These are phyloP conservation scores for Hysterangium stoloniferum DNA, from an alignment of 768 basidiomycete species.

Conservation along the genomic window DNA sequence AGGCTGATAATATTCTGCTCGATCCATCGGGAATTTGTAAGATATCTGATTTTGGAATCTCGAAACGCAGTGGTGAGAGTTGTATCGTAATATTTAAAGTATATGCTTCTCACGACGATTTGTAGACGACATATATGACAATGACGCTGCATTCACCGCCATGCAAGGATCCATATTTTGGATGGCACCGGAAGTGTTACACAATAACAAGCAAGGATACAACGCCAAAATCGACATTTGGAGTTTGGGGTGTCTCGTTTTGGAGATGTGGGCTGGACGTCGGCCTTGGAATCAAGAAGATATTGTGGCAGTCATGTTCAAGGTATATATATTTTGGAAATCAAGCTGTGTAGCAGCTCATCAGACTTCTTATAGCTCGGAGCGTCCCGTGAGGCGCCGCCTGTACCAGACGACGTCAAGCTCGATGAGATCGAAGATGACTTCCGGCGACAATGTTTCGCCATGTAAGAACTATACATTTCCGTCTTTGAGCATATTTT, in stretches of 20 bases:
- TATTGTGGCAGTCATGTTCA: constrained; percentile 87
- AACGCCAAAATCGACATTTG: constrained; percentile 98
- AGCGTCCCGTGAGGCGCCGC: constrained; percentile 77
- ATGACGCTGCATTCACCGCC: constrained; percentile 72
- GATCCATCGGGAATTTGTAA: constrained; percentile 90
- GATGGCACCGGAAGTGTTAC: constrained; percentile 97
- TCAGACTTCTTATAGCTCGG: constrained; percentile 50
- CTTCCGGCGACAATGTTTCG: constrained; percentile 85
- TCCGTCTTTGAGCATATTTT: background rate
- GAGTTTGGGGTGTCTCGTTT: constrained; percentile 96
- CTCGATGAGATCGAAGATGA: constrained; percentile 73
- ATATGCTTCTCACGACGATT: background rate
- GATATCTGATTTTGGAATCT: constrained; percentile 97
- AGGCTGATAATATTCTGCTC: constrained; percentile 97
- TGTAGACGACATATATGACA: constrained; percentile 70
- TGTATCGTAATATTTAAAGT: background rate
- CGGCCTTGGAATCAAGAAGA: constrained; percentile 92
- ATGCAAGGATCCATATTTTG: constrained; percentile 99
- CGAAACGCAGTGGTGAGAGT: constrained; percentile 66
- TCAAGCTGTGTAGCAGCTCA: background rate
- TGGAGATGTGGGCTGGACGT: constrained; percentile 99
- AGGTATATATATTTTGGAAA: constrained; percentile 42
- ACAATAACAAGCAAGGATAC: constrained; percentile 75
- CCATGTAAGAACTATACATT: constrained; percentile 50
- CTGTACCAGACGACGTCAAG: constrained; percentile 76